A percentile compares a stretch with the other conserved stretches of the same genome.
Conservation (phyloP, 1,284 basidiomycete genomes). For the Pulchroboletus neoregius region DNA sequence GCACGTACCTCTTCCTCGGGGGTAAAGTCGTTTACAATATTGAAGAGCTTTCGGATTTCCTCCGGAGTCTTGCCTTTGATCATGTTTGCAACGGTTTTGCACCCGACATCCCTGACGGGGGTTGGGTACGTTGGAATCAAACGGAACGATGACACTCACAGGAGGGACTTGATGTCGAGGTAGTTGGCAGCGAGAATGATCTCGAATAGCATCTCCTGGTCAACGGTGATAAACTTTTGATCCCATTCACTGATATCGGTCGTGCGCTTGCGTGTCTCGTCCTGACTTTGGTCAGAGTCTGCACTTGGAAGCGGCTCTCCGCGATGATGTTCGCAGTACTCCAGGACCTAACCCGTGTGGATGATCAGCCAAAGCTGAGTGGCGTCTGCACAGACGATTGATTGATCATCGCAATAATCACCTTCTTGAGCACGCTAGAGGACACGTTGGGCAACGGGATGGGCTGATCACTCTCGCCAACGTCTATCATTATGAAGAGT, state of each 20-base stretch:
- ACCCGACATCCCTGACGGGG: constrained; percentile 83
- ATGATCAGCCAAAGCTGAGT: constrained; percentile 3
- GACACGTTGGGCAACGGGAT: constrained; percentile 98
- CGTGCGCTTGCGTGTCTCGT: constrained; percentile 95
- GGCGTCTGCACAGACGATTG: constrained; percentile 4
- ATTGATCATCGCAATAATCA: constrained; percentile 29
- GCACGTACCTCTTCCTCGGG: constrained; percentile 90
- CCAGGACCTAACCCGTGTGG: constrained; percentile 68
- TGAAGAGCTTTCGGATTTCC: constrained; percentile 95
- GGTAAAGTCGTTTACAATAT: constrained; percentile 98
- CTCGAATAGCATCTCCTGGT: constrained; percentile 98
- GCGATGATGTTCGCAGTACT: constrained; percentile 99
- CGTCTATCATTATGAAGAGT: constrained; percentile 52
- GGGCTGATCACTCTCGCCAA: constrained; percentile 87
- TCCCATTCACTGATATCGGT: constrained; percentile 99
- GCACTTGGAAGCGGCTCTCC: constrained; percentile 90
- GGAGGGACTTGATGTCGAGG: constrained; percentile 97
- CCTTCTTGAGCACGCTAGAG: constrained; percentile 95
- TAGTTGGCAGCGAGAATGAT: constrained; percentile 99
- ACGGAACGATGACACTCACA: constrained; percentile 53
- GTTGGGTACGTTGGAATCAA: constrained; percentile 5
- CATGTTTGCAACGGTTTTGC: constrained; percentile 99
- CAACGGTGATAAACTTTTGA: constrained; percentile 94
- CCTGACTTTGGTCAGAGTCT: constrained; percentile 76
- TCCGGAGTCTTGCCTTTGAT: constrained; percentile 98